Evolutionary conservation across 192 early-diverging fungal species (phyloP), one percentile per base, ranked within the genome.

Genomic region (Pilaira anomala): DNA sequence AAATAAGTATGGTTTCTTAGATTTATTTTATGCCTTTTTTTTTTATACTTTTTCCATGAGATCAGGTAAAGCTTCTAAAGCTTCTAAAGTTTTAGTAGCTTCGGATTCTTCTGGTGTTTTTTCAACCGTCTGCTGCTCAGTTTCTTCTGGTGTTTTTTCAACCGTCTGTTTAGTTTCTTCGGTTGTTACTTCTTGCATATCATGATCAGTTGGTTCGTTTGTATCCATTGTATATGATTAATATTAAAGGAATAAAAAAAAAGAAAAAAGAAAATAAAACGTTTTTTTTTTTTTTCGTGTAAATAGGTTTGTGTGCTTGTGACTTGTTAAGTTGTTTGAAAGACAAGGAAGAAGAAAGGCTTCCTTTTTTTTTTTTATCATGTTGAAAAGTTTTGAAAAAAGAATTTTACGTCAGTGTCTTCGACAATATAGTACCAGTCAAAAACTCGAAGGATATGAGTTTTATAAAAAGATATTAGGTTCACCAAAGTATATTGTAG

Each of bases 401-500:
- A 33, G 7, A 33, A 33, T 2, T 33, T 33, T 33, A 7, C 7
- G 30, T 33, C 30, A 33, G 7, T 33, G 2, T 33, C 2, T 33
- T 33, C 30, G 30, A 33, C 7, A 33, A 4, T 33, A 33, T 7
- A 33, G 30, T 7, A 66, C 65, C 53, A 60, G 63, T 1, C 60
- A 60, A 57, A 93, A 93, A 60, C 76, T 89, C 21, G 63, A 76
- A 46, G 92, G 90, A 8, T 97, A 83, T 71, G 93, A 93, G 6
- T 88, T 95, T 65, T 95, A 80, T 76, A 68, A 67, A 46, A 78
- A 83, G 51, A 75, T 78, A 3, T 81, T 97, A 40, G 74, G 80
- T 48, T 85, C 83, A 39, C 92, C 94, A 8, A 83, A 85, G 59
- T 75, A 85, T 68, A 80, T 98, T 26, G 86, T 97, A 1, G 96